These are phyloP conservation scores for Gremmenia infestans DNA, from an alignment of 2,329 filamentous ascomycete genomes.

Conservation along the genomic window DNA sequence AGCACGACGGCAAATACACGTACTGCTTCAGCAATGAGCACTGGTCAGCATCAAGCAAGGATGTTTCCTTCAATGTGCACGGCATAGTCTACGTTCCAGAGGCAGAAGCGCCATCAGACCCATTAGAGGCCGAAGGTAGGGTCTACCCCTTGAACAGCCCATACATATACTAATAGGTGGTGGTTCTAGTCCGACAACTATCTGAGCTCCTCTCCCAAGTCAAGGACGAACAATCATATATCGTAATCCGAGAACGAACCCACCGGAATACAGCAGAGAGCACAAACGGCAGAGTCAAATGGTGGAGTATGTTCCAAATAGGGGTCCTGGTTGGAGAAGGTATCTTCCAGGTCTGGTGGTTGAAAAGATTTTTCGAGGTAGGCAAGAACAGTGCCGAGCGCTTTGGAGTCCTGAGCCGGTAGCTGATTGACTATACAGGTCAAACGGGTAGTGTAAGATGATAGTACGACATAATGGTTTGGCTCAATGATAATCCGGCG, in stretches of 20 bases:
- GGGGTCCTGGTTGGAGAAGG: slow-evolving; percentile 84
- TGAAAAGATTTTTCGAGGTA: slow-evolving; percentile 96
- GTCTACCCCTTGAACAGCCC: background rate
- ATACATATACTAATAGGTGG: background rate
- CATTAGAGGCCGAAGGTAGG: slow-evolving; percentile 83
- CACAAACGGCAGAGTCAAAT: slow-evolving; percentile 96
- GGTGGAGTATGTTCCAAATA: slow-evolving; percentile 99
- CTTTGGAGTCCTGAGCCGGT: slow-evolving; percentile 26
- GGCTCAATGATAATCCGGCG: slow-evolving; percentile 20
- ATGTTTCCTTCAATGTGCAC: slow-evolving; percentile 99
- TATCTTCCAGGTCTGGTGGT: slow-evolving; percentile 98
- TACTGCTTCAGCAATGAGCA: slow-evolving; percentile 99
- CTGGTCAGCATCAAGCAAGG: slow-evolving; percentile 93
- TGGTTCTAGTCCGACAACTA: slow-evolving; percentile 64
- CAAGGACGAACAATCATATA: slow-evolving; percentile 97
- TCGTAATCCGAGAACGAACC: slow-evolving; percentile 88
- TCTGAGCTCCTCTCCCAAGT: slow-evolving; percentile 84
- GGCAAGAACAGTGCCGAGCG: slow-evolving; percentile 30
- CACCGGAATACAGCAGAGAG: slow-evolving; percentile 98
- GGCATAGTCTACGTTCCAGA: slow-evolving; percentile 97
- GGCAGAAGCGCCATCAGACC: slow-evolving; percentile 75
- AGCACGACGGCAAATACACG: slow-evolving; percentile 78
- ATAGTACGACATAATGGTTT: slow-evolving; percentile 3
- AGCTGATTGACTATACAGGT: slow-evolving; percentile 39
- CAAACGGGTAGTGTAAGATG: slow-evolving; percentile 56